phyloP scores from a whole-genome alignment of 148 eudicot species.

The Chenopodium suecicum region DNA sequence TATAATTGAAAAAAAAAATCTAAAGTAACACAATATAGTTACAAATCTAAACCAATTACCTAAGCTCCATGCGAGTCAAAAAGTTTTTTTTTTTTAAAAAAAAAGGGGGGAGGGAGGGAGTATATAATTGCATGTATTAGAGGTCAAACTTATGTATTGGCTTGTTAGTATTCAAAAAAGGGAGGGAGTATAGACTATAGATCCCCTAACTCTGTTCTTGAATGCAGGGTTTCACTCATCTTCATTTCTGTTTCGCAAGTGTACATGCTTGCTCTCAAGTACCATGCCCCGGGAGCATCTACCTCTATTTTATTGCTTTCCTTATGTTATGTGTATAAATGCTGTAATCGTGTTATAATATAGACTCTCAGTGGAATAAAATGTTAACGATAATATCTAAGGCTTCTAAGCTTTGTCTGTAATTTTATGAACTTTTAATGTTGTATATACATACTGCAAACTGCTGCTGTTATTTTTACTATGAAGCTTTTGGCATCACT shows the following conservation, averaged over 20 bases:
- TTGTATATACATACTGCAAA: neutral
- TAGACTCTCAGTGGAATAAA: neutral
- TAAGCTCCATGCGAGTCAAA: too few species aligned
- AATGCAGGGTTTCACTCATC: slow-evolving; percentile 18
- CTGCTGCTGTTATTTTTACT: neutral
- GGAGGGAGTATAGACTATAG: neutral
- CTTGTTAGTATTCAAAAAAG: too few species aligned
- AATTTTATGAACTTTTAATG: neutral
- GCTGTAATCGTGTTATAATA: neutral
- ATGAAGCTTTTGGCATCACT: neutral
- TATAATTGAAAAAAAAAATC: too few species aligned
- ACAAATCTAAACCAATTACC: too few species aligned
- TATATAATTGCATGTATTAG: too few species aligned
- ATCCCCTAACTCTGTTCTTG: neutral
- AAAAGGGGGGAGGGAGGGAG: too few species aligned
- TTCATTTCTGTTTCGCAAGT: neutral
- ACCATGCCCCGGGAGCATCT: neutral
- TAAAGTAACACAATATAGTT: too few species aligned
- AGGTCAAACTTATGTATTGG: too few species aligned
- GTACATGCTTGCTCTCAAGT: neutral
- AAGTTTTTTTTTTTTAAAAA: too few species aligned
- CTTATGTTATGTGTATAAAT: slow-evolving; percentile 21
- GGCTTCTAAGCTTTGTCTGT: neutral
- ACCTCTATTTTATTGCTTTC: neutral
- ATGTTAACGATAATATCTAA: neutral